Percentiles rank a stretch among this genome's conserved stretches.
Evolutionary conservation across 108 stramenopile species (phyloP).

Genomic region (Cyclostephanos tholiformis): DNA sequence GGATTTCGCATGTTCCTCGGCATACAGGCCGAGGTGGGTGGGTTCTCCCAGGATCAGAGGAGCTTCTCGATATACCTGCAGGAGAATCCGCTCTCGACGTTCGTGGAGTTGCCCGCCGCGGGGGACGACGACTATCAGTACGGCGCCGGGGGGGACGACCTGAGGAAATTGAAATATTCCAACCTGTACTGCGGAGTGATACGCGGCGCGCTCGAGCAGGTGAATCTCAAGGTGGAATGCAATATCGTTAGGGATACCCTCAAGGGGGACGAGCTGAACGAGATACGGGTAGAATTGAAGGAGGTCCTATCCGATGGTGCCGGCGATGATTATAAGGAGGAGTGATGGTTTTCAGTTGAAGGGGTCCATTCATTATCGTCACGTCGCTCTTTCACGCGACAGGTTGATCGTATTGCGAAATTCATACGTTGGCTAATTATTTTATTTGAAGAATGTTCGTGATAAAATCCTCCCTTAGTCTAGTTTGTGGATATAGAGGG

Average conservation of each 20-base stretch:
- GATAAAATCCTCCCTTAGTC: no score
- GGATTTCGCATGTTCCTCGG: constrained; percentile 98
- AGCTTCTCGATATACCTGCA: constrained; percentile 79
- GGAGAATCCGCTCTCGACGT: constrained; percentile 92
- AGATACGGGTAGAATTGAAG: constrained; percentile 87
- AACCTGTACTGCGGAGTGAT: constrained; percentile 93
- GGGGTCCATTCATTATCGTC: not conserved
- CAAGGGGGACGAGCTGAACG: constrained; percentile 89
- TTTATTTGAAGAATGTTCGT: no score
- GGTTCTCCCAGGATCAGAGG: constrained; percentile 65
- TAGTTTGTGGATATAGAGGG: no score
- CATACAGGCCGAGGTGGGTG: constrained; percentile 78
- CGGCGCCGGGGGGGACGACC: constrained; percentile 44
- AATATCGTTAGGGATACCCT: constrained; percentile 77
- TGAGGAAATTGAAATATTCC: constrained; percentile 75
- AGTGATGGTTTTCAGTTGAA: constrained; percentile 36
- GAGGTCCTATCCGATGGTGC: constrained; percentile 83
- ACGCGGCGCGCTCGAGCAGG: constrained; percentile 93
- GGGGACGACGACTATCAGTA: constrained; percentile 21
- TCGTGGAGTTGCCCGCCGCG: constrained; percentile 90
- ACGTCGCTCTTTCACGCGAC: not conserved
- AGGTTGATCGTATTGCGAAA: not conserved
- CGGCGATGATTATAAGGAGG: constrained; percentile 87
- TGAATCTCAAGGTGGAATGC: constrained; percentile 85
- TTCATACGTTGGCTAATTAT: not conserved